A percentile compares a stretch with the other conserved stretches of the same genome.
These are phyloP conservation scores for Cyathus striatus DNA, from an alignment of 768 basidiomycete species.

Conservation along the genomic window DNA sequence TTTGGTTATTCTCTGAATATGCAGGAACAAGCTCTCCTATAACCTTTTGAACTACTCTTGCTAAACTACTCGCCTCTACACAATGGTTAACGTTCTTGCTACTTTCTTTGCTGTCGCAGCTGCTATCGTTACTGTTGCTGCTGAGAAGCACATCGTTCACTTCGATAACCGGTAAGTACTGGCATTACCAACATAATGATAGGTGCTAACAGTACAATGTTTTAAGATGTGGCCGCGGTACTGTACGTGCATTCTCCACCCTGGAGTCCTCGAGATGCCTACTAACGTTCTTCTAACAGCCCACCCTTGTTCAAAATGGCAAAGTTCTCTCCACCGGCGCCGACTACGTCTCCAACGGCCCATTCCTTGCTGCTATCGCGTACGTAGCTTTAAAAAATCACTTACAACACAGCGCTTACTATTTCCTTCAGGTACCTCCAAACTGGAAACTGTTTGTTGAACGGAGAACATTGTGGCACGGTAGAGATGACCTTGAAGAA, in stretches of 20 bases:
- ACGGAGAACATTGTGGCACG: too few relatives aligned
- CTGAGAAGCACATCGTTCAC: slow-evolving; percentile 1
- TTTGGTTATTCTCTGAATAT: too few relatives aligned
- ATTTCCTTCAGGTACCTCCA: too few relatives aligned
- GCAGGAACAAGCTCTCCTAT: too few relatives aligned
- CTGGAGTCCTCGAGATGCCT: background rate
- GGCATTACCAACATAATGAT: background rate
- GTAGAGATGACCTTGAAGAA: background rate
- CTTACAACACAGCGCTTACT: too few relatives aligned
- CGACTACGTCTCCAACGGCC: background rate
- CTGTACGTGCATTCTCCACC: background rate
- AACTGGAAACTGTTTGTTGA: too few relatives aligned
- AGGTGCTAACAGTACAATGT: background rate
- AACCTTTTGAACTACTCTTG: too few relatives aligned
- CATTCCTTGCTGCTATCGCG: background rate
- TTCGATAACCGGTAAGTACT: background rate
- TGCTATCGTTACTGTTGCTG: slow-evolving; percentile 1
- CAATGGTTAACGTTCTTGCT: too few relatives aligned
- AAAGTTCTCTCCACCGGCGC: background rate
- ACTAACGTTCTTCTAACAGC: background rate
- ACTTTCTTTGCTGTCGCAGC: too few relatives aligned
- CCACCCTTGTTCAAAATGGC: slow-evolving; percentile 1
- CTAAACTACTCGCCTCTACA: too few relatives aligned
- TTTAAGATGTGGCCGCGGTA: background rate
- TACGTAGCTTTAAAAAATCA: too few relatives aligned